Evolutionary conservation across 208 protist species (phyloP), one percentile per base, ranked within the genome.

Genomic region (Trypanosoma mega): DNA sequence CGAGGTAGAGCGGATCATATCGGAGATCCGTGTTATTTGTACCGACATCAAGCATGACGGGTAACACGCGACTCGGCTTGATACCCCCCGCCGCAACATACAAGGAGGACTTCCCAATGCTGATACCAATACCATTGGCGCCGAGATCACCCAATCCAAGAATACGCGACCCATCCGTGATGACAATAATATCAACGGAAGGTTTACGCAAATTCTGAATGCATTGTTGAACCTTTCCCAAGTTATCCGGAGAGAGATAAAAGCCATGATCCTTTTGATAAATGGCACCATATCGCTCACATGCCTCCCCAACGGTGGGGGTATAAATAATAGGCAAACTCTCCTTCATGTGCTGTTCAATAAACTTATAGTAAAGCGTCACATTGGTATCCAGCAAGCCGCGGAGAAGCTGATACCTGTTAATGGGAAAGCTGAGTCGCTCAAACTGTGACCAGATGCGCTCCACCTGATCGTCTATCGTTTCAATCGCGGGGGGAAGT

Each of bases 91-190:
- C 90, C 8, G 92, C 92, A 48, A 93, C 80, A 47, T 97, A 97
- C 5, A 97, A 55, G 47, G 77, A 80, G 29, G 81, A 71, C 67
- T 97, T 97, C 20, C 96, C 96, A 68, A 98, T 93, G 54, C 82
- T 82, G 69, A 95, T 96, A 48, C 90, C 94, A 81, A 97, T 96
- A 49, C 96, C 96, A 63, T 98, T 94, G 2, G 77, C 76, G 39
- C 96, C 96, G 18, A 92, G 75, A 53, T 92, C 85, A 31, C 87
- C 93, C 2, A 97, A 66, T 44, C 93, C 93, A 0, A 97, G 62
- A 79, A 97, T 97, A 54, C 93, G 77, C 8, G 73, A 78, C 47
- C 93, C 93, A 48, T 97, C 93, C 7, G 88, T 93, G 14, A 97
- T 73, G 34, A 97, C 93, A 55, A 97, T 92, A 62, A 97, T 80